phyloP scores from a whole-genome alignment of 2,329 filamentous ascomycete genomes.

The Coleophoma eucalyptorum region DNA sequence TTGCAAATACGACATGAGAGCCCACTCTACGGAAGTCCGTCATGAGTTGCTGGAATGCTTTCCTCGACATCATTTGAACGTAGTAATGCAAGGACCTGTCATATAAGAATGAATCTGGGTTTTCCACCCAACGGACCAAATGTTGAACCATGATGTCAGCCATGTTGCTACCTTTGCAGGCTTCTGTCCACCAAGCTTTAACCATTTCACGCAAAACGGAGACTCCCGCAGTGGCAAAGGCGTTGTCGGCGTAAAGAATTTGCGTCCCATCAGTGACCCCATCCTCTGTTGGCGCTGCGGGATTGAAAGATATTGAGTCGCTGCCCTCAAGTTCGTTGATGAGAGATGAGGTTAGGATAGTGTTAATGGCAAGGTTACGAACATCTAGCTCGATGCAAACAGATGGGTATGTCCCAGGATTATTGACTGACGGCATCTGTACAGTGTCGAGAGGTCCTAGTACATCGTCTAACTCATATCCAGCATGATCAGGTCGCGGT shows the following conservation, averaged over 20 bases:
- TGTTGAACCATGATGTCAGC: conserved; percentile 97
- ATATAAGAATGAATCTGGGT: conserved; percentile 89
- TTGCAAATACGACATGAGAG: conserved; percentile 94
- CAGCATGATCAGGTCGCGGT: conserved; percentile 87
- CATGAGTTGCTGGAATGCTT: conserved; percentile 96
- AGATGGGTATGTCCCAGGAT: conserved; percentile 87
- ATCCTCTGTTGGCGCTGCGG: conserved; percentile 60
- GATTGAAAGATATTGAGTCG: conserved; percentile 83
- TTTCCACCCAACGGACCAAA: conserved; percentile 95
- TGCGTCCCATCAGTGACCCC: conserved; percentile 59
- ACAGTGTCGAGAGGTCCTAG: conserved; percentile 78
- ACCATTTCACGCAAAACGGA: conserved; percentile 96
- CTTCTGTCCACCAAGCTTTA: conserved; percentile 96
- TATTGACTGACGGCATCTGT: conserved; percentile 90
- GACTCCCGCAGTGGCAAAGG: conserved; percentile 89
- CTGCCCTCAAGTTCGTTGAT: conserved; percentile 94
- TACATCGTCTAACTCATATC: conserved; percentile 91
- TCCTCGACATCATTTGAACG: conserved; percentile 97
- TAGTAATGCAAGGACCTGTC: conserved; percentile 94
- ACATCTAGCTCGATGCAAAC: conserved; percentile 95
- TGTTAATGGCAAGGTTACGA: conserved; percentile 95
- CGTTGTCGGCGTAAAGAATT: conserved; percentile 77
- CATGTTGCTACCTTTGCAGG: conserved; percentile 85
- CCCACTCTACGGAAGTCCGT: conserved; percentile 93
- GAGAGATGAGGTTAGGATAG: conserved; percentile 90